Evolutionary conservation across 108 stramenopile genomes (phyloP), one percentile per base, ranked within the genome.

Genomic region (Schizochytrium sp.): DNA sequence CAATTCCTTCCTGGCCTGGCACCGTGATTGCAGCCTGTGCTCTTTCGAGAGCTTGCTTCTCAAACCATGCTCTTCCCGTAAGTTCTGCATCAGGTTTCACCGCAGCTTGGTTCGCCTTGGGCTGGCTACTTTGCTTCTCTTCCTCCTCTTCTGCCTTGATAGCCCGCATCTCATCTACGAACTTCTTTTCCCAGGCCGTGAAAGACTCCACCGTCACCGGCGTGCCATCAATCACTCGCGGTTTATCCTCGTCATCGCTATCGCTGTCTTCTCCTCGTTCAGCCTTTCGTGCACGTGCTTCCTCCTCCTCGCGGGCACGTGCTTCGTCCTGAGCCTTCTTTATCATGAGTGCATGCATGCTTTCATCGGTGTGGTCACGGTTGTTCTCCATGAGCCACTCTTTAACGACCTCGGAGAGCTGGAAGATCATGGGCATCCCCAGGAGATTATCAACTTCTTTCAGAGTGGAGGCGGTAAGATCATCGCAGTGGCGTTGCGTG

Each of bases 331-430:
- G 50, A n/a, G 40, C 13, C 76, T 83, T 83, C 28, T 83, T 47
- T 53, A 83, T 46, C 76, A 83, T 83, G 15, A 38, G 47, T 40
- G 76, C 76, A 28, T 83, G 76, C 76, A 83, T 83, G 76, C 76
- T 83, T 53, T 83, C 76, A 83, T 83, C 76, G 17, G 76, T 83
- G 47, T 83, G 76, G 53, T 83, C 76, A 5, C 76, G 47, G 53
- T 83, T 83, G 28, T 83, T 83, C 76, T 83, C 76, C 53, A 55
- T 28, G 50, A 83, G 76, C 76, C 76, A 83, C 76, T 83, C 76
- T 38, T 55, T 49, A 38, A 83, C 40, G 17, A 83, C 53, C 40
- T 83, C 76, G 50, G 76, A 49, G n/a, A 83, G 76, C 76, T 49
- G 47, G 76, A 83, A 83, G 15, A 83, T 55, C 76, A 83, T 83